Evolutionary conservation across 2,329 filamentous ascomycete genomes (phyloP).

Genomic region (Calonectria pseudoturangicola): DNA sequence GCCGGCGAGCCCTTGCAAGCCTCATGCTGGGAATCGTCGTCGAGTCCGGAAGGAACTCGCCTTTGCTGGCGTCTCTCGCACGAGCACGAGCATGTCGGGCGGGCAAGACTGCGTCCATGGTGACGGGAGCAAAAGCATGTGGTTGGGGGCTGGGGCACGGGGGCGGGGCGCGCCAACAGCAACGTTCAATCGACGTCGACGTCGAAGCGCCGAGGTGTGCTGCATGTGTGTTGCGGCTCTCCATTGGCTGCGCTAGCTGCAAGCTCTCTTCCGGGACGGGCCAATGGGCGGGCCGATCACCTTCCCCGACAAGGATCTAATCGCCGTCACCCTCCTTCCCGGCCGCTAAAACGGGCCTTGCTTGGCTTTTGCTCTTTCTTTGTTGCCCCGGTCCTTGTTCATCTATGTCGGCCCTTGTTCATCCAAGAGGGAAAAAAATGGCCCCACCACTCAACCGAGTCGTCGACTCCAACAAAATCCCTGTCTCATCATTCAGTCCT

Average conservation of each 20-base stretch:
- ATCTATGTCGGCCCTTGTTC: conserved; percentile 22
- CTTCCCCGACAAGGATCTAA: conserved; percentile 58
- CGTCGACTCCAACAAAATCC: conserved; percentile 26
- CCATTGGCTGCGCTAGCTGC: conserved; percentile 61
- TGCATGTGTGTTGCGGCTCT: conserved; percentile 55
- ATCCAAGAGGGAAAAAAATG: conserved; percentile 13
- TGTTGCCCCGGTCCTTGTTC: conserved; percentile 23
- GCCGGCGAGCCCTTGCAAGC: conserved; percentile 27
- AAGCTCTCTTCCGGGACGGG: conserved; percentile 51
- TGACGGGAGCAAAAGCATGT: conserved; percentile 52
- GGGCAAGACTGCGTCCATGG: conserved; percentile 42
- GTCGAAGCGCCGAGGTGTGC: conserved; percentile 59
- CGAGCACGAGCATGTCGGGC: conserved; percentile 36
- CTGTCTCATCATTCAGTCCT: conserved; percentile 27
- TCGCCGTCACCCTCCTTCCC: conserved; percentile 56
- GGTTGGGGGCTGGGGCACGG: conserved; percentile 58
- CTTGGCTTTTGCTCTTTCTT: conserved; percentile 30
- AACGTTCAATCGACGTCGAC: conserved; percentile 58
- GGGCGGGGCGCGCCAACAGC: conserved; percentile 53
- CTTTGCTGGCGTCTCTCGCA: conserved; percentile 29
- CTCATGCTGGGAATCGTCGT: conserved; percentile 18
- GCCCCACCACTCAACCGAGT: conserved; percentile 39
- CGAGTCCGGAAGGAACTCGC: conserved; percentile 33
- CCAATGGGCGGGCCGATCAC: conserved; percentile 62
- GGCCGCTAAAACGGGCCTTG: conserved; percentile 47